A percentile compares a stretch with the other conserved stretches of the same genome.
Evolutionary conservation across 305 asterid species (phyloP).

Genomic region (Fraxinus platypoda): DNA sequence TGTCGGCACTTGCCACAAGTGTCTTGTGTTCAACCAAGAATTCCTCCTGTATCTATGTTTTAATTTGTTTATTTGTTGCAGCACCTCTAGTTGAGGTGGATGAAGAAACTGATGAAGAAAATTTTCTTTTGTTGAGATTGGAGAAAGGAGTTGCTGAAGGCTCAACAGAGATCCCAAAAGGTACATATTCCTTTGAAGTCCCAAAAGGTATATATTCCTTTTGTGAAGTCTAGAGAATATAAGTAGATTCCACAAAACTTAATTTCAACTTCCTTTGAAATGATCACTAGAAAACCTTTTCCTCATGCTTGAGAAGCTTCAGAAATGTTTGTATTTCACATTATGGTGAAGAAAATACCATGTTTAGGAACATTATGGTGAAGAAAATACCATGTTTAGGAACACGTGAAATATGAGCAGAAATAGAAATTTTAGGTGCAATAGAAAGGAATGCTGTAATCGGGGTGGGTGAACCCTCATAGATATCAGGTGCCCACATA

Average conservation of each 20-base stretch:
- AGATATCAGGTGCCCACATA: too few relatives aligned
- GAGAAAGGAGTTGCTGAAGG: conserved; percentile 96
- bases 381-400: neutral
- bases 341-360: neutral
- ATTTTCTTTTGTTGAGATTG: conserved; percentile 77
- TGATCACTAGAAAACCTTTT: neutral
- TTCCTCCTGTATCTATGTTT: neutral
- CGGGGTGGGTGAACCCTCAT: too few relatives aligned
- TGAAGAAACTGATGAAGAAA: conserved; percentile 66
- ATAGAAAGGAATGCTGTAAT: too few relatives aligned
- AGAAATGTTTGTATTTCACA: neutral
- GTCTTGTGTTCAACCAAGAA: neutral
- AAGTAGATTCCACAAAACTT: neutral
- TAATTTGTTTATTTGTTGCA: conserved; percentile 27
- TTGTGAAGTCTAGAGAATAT: neutral
- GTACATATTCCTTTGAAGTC: conserved; percentile 22
- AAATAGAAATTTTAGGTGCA: too few relatives aligned
- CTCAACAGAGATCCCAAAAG: conserved; percentile 79
- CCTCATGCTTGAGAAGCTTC: neutral
- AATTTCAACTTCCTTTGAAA: neutral
- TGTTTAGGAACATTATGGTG: neutral
- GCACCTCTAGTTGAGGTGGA: conserved; percentile 86
- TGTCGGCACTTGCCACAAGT: neutral
- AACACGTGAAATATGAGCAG: too few relatives aligned
- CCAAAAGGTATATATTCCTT: neutral